These are phyloP conservation scores for Cordyceps cicadae DNA, from an alignment of 2,329 filamentous ascomycete genomes.

Conservation along the genomic window DNA sequence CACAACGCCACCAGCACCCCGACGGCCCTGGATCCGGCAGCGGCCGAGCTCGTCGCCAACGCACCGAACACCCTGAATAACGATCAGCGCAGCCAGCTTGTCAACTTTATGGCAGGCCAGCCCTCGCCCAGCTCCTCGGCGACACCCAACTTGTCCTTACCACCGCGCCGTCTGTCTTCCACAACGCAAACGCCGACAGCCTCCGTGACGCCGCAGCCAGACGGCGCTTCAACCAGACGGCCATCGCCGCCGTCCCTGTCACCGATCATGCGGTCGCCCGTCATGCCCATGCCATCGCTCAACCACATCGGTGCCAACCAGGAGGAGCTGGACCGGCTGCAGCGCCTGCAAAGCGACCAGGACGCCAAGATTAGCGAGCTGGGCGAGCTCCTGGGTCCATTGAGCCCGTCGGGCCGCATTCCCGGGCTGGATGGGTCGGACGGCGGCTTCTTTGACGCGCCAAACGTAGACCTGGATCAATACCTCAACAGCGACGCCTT, in stretches of 20 bases:
- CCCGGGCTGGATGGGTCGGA: conserved; percentile 51
- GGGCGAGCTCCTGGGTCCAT: conserved; percentile 63
- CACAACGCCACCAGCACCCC: conserved; percentile 47
- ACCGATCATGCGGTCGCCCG: conserved; percentile 38
- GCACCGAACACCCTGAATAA: conserved; percentile 45
- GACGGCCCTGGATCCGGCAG: conserved; percentile 45
- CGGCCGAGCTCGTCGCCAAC: conserved; percentile 41
- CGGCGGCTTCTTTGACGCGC: conserved; percentile 26
- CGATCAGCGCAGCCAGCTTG: conserved; percentile 50
- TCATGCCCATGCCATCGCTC: conserved; percentile 42
- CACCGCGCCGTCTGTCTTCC: conserved; percentile 4
- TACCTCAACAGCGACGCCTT: conserved; percentile 39
- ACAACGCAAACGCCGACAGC: conserved; percentile 17
- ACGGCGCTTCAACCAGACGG: conserved; percentile 15
- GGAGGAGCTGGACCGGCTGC: conserved; percentile 68
- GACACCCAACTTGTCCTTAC: conserved; percentile 15
- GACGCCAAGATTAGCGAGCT: conserved; percentile 68
- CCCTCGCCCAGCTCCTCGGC: conserved; percentile 19
- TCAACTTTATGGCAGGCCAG: conserved; percentile 50
- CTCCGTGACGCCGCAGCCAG: conserved; percentile 14
- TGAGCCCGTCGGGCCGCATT: conserved; percentile 72
- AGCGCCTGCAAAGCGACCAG: conserved; percentile 72
- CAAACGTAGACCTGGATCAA: conserved; percentile 42
- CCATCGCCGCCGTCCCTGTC: conserved; percentile 35
- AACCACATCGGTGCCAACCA: conserved; percentile 60